Percentiles rank a stretch among this genome's conserved stretches.
Evolutionary conservation across 805 yeast species (phyloP).

Genomic region (Sugiyamaella valdiviana): DNA sequence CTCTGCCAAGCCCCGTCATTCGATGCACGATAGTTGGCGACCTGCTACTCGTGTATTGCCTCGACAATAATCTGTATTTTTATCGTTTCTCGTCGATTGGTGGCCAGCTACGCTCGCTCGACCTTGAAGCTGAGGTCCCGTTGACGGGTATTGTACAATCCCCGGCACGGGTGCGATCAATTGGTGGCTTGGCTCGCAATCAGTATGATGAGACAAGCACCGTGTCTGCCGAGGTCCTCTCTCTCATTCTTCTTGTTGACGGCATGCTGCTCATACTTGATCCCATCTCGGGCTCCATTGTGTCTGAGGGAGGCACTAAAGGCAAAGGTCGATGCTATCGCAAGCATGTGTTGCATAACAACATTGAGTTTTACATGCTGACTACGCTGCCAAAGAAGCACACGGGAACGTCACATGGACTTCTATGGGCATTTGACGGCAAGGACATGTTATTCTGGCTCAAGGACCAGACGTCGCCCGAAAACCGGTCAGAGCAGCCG

Average conservation of each 20-base stretch:
- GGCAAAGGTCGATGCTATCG: constrained; percentile 15
- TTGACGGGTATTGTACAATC: constrained; percentile 33
- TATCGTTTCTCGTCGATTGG: constrained; percentile 18
- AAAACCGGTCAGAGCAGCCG: constrained; percentile 11
- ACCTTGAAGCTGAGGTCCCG: constrained; percentile 30
- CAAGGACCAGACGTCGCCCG: constrained; percentile 7
- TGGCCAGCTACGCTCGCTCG: constrained; percentile 21
- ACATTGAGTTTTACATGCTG: constrained; percentile 33
- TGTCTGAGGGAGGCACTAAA: not conserved
- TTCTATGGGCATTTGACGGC: constrained; percentile 40
- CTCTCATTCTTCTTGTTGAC: constrained; percentile 32
- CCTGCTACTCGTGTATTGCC: constrained; percentile 32
- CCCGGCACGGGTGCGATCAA: constrained; percentile 35
- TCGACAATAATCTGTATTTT: constrained; percentile 28
- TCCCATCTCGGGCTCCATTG: constrained; percentile 9
- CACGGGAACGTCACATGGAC: constrained; percentile 16
- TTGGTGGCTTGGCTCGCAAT: constrained; percentile 23
- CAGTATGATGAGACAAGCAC: constrained; percentile 7
- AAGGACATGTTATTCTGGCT: constrained; percentile 27
- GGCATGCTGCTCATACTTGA: constrained; percentile 32
- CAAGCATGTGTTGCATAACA: constrained; percentile 29
- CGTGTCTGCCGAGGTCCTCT: constrained; percentile 1
- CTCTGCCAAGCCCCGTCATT: constrained; percentile 29
- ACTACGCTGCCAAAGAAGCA: not conserved
- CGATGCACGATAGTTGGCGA: constrained; percentile 27